These are phyloP conservation scores for Talaromyces amestolkiae DNA, from an alignment of 2,329 filamentous ascomycete species.

Conservation along the genomic window DNA sequence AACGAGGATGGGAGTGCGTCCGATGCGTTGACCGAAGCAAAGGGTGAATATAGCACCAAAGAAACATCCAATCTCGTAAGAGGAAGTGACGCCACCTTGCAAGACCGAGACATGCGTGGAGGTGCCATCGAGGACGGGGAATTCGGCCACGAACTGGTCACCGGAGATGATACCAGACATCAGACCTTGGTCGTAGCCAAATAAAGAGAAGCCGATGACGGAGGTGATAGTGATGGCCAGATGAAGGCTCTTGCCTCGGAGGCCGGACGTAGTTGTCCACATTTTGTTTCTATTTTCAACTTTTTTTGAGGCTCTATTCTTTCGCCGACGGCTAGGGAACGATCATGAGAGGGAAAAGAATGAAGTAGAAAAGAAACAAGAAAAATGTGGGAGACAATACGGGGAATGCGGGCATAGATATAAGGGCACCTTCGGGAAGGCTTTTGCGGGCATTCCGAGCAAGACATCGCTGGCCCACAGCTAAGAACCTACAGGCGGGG, in stretches of 20 bases:
- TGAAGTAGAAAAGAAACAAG: not conserved
- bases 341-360: not conserved
- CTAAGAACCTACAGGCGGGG: not conserved
- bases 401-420: not conserved
- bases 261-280: conserved; percentile 33
- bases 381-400: not conserved
- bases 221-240: conserved; percentile 31
- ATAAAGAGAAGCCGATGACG: conserved; percentile 58
- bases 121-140: conserved; percentile 34
- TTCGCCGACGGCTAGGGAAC: not conserved
- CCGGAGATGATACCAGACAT: conserved; percentile 63
- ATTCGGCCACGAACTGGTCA: conserved; percentile 27
- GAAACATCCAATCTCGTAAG: conserved; percentile 52
- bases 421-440: not conserved
- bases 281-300: conserved; percentile 20
- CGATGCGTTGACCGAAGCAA: conserved; percentile 30
- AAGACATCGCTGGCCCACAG: not conserved
- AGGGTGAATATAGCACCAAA: conserved; percentile 34
- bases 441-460: not conserved
- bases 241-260: conserved; percentile 27
- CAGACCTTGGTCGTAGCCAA: conserved; percentile 64
- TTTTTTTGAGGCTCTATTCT: conserved; percentile 32
- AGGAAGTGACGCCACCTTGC: conserved; percentile 52
- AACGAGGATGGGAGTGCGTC: conserved; percentile 46
- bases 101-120: conserved; percentile 41